A percentile compares a stretch with the other conserved stretches of the same genome.
Evolutionary conservation across 345 rosid genomes (phyloP).

Genomic region (Lumnitzera littorea): DNA sequence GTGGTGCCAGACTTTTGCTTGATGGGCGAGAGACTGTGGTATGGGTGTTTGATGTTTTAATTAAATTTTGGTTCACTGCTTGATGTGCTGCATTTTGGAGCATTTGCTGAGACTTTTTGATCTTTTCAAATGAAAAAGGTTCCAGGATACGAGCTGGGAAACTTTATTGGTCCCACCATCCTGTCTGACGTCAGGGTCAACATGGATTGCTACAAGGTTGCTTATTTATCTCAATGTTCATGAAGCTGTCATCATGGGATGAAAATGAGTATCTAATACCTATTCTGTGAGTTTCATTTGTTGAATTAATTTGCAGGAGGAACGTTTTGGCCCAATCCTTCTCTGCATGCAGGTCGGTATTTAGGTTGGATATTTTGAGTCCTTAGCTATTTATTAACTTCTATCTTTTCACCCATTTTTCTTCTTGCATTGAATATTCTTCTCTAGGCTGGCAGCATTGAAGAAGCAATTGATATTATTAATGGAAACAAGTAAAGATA

Average conservation of each 20-base stretch:
- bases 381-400: not conserved
- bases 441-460: constrained; percentile 38
- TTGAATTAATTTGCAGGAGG: constrained; percentile 32
- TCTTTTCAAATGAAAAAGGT: constrained; percentile 24
- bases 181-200: constrained; percentile 37
- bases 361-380: constrained; percentile 2
- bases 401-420: no score
- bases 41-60: constrained; percentile 14
- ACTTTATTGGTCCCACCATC: constrained; percentile 58
- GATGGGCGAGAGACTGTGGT: constrained; percentile 60
- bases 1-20: constrained; percentile 49
- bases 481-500: constrained; percentile 40
- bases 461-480: constrained; percentile 48
- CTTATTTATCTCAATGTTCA: not conserved
- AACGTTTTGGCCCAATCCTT: constrained; percentile 44
- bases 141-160: constrained; percentile 52
- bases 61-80: not conserved
- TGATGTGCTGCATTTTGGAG: not conserved
- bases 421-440: not conserved
- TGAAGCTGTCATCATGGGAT: no score
- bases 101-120: not conserved
- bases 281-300: not conserved
- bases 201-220: constrained; percentile 68
- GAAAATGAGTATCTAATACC: not conserved
- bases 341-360: constrained; percentile 46